These are phyloP conservation scores for Bipolaris bicolor DNA, from an alignment of 2,329 filamentous ascomycete species.

Conservation along the genomic window DNA sequence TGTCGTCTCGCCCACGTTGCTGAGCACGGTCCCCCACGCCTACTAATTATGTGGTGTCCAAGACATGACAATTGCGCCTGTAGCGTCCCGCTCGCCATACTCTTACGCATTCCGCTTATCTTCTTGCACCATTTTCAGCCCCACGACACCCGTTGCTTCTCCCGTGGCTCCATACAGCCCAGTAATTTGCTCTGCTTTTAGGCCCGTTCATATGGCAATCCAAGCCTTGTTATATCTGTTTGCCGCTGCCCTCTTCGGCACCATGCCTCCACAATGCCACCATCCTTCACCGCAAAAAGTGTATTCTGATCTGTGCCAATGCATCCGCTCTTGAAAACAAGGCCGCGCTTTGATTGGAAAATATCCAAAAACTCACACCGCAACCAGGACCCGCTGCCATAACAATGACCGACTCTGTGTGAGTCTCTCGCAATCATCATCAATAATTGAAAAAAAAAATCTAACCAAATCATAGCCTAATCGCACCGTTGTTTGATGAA, in stretches of 20 bases:
- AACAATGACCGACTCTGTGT: slow-evolving; percentile 34
- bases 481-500: slow-evolving; percentile 28
- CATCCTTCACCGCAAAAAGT: slow-evolving; percentile 11
- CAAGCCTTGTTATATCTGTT: slow-evolving; percentile 19
- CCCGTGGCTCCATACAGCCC: slow-evolving; percentile 24
- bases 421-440: slow-evolving; percentile 8
- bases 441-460: slow-evolving; percentile 1
- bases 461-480: slow-evolving; percentile 25
- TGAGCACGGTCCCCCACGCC: slow-evolving; percentile 12
- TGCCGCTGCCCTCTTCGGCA: slow-evolving; percentile 20
- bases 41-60: slow-evolving; percentile 10
- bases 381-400: slow-evolving; percentile 27
- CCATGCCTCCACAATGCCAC: slow-evolving; percentile 23
- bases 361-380: slow-evolving; percentile 28
- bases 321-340: slow-evolving; percentile 26
- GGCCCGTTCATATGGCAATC: slow-evolving; percentile 4
- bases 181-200: slow-evolving; percentile 22
- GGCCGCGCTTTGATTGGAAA: slow-evolving; percentile 19
- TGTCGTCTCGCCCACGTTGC: slow-evolving; percentile 24
- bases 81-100: slow-evolving; percentile 20
- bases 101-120: slow-evolving; percentile 31
- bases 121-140: slow-evolving; percentile 28
- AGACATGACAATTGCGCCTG: slow-evolving; percentile 12
- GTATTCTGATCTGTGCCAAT: slow-evolving; percentile 29
- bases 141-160: slow-evolving; percentile 33